Base-by-base conservation (phyloP, 768 basidiomycete genomes). In the Dendrothele bispora region DNA sequence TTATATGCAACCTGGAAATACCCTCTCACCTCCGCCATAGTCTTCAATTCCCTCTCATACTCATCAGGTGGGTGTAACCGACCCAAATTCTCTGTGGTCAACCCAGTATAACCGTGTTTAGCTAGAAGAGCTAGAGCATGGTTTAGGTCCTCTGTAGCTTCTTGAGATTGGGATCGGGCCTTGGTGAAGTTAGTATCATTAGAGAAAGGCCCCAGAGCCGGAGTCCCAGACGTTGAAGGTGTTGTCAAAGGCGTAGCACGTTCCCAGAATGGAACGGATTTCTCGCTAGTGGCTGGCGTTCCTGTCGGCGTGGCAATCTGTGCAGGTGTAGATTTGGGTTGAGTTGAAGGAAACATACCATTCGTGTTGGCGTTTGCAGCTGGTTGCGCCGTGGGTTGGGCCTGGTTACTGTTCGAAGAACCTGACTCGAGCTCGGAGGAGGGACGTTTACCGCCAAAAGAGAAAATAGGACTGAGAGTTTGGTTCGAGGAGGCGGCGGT, bases 1-100 rank as follows among this genome's bases (percentile, higher is more conserved):
- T 76, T 77, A 57, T 71, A 76, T 0, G 75, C 63, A 11, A 76
- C 67, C 55, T 74, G 69, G 60, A 72, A 76, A 53, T 77, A 76
- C 14, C 73, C 73, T 7, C 67, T 57, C 4, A 72, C 68, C 48
- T 75, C 70, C 2, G 75, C 70, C 67, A 71, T 71, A 7, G 72
- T 66, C 14, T 60, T 46, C 24, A 78, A 54, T 57, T 74, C 74
- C 14, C 62, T 63, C 51, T 75, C 73, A 48, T 62, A 76, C 38
- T 65, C 57, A 52, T 74, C 68, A 7, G 58, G 48, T 6, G 61
- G 56, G 3, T 49, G 53, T 14, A 76, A 57, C 48, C 64, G 62
- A 7, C 56, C 60, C 3, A 75, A 60, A 32, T 38, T 7, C 2
- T 46, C 46, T 15, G 7, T 74, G 65, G 1, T 58, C 18, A 68